Percentiles rank a stretch among this genome's conserved stretches.
Conservation (phyloP, 1,139 yeast species). For the Diutina mesorugosa region DNA sequence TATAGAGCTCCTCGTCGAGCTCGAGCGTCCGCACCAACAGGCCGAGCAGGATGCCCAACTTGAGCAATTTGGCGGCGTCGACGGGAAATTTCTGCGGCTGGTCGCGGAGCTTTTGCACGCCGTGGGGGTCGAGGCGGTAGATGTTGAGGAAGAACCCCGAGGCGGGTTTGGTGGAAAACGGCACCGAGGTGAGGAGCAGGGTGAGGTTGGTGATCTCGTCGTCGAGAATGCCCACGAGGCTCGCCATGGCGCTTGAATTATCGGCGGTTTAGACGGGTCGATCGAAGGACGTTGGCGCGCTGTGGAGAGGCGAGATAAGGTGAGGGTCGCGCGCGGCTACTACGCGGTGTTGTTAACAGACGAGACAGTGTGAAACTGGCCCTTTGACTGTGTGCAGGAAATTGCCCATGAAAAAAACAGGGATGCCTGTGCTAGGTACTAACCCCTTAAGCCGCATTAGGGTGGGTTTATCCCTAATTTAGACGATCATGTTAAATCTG, state of each 20-base stretch:
- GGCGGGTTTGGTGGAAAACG: background rate
- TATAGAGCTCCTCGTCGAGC: constrained; percentile 17
- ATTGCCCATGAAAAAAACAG: too few relatives aligned
- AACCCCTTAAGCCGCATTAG: too few relatives aligned
- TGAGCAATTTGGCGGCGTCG: constrained; percentile 25
- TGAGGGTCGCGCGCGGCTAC: background rate
- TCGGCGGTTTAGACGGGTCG: background rate
- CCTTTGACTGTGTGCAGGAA: too few relatives aligned
- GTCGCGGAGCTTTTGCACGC: constrained; percentile 13
- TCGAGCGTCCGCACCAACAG: constrained; percentile 25
- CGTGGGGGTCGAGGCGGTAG: constrained; percentile 19
- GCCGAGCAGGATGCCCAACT: constrained; percentile 32
- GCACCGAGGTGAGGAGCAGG: background rate
- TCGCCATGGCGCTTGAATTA: background rate
- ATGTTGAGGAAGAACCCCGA: constrained; percentile 17
- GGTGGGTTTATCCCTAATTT: too few relatives aligned
- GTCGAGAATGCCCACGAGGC: background rate
- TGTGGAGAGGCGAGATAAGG: background rate
- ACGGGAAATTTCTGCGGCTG: constrained; percentile 12
- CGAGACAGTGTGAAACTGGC: too few relatives aligned
- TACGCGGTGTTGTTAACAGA: too few relatives aligned
- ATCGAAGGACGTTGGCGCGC: too few relatives aligned
- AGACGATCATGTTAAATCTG: too few relatives aligned
- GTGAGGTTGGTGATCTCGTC: background rate
- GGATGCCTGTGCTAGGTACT: too few relatives aligned